Evolutionary conservation across 495 filamentous ascomycete species (phyloP).

Genomic region (Cercophora newfieldiana): DNA sequence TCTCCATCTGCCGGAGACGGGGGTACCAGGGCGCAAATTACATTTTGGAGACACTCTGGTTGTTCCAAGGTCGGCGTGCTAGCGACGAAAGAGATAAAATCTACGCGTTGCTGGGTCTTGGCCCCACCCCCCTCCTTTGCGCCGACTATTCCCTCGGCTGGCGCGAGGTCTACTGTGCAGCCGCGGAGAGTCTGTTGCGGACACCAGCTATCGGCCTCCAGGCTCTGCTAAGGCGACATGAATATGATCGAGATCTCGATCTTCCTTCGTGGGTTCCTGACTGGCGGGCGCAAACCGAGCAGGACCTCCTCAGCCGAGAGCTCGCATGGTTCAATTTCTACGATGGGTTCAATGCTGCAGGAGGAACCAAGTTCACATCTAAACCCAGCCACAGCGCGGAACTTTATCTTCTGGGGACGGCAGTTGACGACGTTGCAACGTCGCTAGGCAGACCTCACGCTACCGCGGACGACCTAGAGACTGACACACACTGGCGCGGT

Average conservation of each 20-base stretch:
- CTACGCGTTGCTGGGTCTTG: neutral
- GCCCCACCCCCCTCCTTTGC: neutral
- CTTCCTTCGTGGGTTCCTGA: neutral
- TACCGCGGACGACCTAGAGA: too few species aligned
- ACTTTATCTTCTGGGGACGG: too few species aligned
- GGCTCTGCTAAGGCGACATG: neutral
- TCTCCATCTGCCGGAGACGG: neutral
- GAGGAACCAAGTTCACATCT: too few species aligned
- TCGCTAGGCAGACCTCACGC: too few species aligned
- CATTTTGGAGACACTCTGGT: neutral
- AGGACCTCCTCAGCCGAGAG: neutral
- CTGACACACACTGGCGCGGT: too few species aligned
- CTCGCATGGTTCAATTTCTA: too few species aligned
- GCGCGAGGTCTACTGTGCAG: neutral
- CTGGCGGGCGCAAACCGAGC: neutral
- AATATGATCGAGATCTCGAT: too few species aligned
- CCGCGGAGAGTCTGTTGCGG: neutral
- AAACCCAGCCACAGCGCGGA: too few species aligned
- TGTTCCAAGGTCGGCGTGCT: neutral
- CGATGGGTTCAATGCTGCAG: too few species aligned
- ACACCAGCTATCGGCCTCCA: neutral
- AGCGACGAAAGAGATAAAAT: neutral
- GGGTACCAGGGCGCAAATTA: neutral
- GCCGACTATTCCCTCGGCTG: neutral
- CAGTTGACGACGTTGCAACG: too few species aligned